Evolutionary conservation across 1,139 yeast species (phyloP).

Genomic region (Candida tropicalis): DNA sequence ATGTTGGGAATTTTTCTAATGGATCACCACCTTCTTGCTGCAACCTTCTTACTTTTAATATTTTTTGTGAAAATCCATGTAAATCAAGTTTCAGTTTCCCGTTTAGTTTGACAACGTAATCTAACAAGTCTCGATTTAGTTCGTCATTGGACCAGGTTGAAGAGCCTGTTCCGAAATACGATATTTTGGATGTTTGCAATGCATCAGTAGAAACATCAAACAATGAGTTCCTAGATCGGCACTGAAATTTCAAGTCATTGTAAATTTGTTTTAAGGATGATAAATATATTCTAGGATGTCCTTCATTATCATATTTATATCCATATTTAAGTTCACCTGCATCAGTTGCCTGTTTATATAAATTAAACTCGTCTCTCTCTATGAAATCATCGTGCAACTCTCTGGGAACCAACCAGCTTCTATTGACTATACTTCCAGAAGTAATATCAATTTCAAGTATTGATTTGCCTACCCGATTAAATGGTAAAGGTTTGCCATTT

Average conservation of each 20-base stretch:
- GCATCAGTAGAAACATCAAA: conserved; percentile 20
- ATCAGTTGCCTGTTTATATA: conserved; percentile 7
- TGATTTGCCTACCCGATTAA: conserved; percentile 56
- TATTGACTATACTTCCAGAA: conserved; percentile 60
- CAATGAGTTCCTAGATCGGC: conserved; percentile 38
- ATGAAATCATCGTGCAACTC: conserved; percentile 53
- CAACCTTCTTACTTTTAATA: conserved; percentile 6
- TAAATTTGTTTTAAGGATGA: conserved; percentile 64
- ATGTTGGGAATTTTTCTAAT: conserved; percentile 25
- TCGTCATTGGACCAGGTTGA: conserved; percentile 38
- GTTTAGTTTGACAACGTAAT: conserved; percentile 34
- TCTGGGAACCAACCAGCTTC: conserved; percentile 46
- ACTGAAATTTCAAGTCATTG: conserved; percentile 61
- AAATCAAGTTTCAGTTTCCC: conserved; percentile 17
- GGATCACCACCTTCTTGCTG: background rate
- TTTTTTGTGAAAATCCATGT: conserved; percentile 19
- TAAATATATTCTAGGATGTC: conserved; percentile 36
- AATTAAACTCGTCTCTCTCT: conserved; percentile 26
- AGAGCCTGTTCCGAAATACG: conserved; percentile 19
- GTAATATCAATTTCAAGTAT: conserved; percentile 70
- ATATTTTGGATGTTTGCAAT: conserved; percentile 17
- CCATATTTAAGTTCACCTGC: conserved; percentile 13
- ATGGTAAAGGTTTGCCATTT: conserved; percentile 27
- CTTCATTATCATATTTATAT: conserved; percentile 17
- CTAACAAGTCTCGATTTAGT: conserved; percentile 33